phyloP scores from a whole-genome alignment of 176 grass and related monocot genomes.

The Dendrocalamus sinicus region DNA sequence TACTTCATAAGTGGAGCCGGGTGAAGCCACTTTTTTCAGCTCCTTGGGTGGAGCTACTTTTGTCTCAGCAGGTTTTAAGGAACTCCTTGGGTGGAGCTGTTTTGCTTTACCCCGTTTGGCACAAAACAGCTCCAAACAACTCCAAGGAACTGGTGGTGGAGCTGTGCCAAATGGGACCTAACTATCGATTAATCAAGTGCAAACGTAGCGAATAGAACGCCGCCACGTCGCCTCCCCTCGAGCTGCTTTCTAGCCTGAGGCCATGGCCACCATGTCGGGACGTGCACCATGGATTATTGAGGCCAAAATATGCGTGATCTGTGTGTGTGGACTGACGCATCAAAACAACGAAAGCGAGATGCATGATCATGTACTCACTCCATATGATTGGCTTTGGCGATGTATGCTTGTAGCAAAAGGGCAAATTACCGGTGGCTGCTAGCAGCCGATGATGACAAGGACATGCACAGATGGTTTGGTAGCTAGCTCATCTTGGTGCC shows the following conservation, averaged over 20 bases:
- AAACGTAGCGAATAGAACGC: neutral
- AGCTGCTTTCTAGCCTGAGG: neutral
- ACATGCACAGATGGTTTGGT: neutral
- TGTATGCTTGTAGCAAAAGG: neutral
- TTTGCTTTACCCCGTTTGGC: too few species aligned
- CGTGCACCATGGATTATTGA: conserved; percentile 39
- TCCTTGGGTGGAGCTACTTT: too few species aligned
- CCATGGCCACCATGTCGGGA: conserved; percentile 38
- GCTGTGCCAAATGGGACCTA: too few species aligned
- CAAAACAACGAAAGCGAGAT: conserved; percentile 1
- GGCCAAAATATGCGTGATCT: neutral
- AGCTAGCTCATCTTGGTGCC: neutral
- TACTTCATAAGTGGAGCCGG: too few species aligned
- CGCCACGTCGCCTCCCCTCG: neutral
- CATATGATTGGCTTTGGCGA: conserved; percentile 18
- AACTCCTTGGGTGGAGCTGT: too few species aligned
- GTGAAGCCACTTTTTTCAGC: too few species aligned
- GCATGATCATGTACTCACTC: neutral
- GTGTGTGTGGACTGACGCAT: conserved; percentile 17
- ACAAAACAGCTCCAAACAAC: too few species aligned
- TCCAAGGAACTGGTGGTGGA: too few species aligned
- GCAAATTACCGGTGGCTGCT: neutral
- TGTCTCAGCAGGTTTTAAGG: too few species aligned
- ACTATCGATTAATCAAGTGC: conserved; percentile 10
- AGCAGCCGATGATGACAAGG: neutral